phyloP scores from a whole-genome alignment of 495 filamentous ascomycete genomes.

The Penicillium egyptiacum region DNA sequence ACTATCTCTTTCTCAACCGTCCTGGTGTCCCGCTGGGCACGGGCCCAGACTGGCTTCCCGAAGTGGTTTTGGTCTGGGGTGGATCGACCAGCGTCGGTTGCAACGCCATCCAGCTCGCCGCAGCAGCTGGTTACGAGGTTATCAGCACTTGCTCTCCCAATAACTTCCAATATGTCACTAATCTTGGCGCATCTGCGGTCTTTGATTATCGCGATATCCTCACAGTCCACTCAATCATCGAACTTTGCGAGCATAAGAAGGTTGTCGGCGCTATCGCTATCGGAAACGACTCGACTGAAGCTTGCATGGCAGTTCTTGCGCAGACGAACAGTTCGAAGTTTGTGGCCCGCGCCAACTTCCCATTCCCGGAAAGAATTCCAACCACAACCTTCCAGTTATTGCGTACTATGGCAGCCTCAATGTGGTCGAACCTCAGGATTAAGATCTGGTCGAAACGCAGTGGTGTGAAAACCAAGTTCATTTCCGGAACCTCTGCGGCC shows the following conservation, averaged over 20 bases:
- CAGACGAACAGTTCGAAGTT: slow-evolving; percentile 16
- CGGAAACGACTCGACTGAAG: slow-evolving; percentile 9
- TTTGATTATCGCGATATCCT: slow-evolving; percentile 56
- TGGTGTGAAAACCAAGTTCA: slow-evolving; percentile 17
- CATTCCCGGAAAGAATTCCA: not conserved
- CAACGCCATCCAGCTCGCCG: slow-evolving; percentile 61
- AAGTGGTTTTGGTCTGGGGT: slow-evolving; percentile 44
- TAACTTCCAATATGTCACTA: slow-evolving; percentile 54
- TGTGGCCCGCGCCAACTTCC: slow-evolving; percentile 17
- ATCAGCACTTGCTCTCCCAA: slow-evolving; percentile 52
- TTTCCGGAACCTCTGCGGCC: slow-evolving; percentile 19
- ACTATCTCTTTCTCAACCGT: slow-evolving; percentile 41
- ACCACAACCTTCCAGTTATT: not conserved
- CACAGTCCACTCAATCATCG: slow-evolving; percentile 31
- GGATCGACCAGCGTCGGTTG: slow-evolving; percentile 59
- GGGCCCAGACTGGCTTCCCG: slow-evolving; percentile 27
- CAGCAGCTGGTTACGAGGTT: slow-evolving; percentile 58
- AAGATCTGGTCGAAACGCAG: slow-evolving; percentile 3
- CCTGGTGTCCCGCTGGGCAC: slow-evolving; percentile 26
- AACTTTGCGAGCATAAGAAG: slow-evolving; percentile 8
- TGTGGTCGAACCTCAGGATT: not conserved
- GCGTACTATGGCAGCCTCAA: not conserved
- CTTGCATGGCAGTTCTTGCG: slow-evolving; percentile 20
- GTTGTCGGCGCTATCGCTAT: slow-evolving; percentile 13
- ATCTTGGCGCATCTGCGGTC: slow-evolving; percentile 54